Conservation (phyloP, 192 early-diverging fungal species). For the Coemansia aciculifera region DNA sequence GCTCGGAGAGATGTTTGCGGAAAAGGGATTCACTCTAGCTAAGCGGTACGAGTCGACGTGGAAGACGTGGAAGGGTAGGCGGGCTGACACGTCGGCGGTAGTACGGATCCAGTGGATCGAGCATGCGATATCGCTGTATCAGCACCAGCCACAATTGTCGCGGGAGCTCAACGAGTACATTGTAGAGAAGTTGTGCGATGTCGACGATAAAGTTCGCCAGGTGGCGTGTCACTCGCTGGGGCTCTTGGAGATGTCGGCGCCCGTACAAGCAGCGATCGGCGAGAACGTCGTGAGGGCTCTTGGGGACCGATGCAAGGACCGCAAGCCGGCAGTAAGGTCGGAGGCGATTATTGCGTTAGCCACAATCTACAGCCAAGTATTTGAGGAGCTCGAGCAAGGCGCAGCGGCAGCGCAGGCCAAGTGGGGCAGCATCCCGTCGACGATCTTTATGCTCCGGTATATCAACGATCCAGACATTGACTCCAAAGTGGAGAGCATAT, state of each 20-base stretch:
- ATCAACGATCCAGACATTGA: slow-evolving; percentile 78
- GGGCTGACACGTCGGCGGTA: slow-evolving; percentile 64
- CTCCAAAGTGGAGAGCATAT: slow-evolving; percentile 54
- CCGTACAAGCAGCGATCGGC: slow-evolving; percentile 57
- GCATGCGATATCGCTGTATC: slow-evolving; percentile 61
- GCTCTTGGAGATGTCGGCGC: slow-evolving; percentile 63
- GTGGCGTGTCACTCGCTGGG: slow-evolving; percentile 70
- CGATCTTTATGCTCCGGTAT: slow-evolving; percentile 81
- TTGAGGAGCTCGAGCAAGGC: slow-evolving; percentile 69
- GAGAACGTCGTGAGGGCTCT: slow-evolving; percentile 62
- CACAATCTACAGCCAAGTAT: slow-evolving; percentile 71
- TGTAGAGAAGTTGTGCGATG: slow-evolving; percentile 74
- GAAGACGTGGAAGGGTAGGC: slow-evolving; percentile 84
- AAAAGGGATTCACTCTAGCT: slow-evolving; percentile 68
- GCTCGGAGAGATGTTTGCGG: slow-evolving; percentile 87
- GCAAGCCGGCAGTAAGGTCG: slow-evolving; percentile 70
- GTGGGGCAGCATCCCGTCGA: slow-evolving; percentile 82
- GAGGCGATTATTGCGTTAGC: slow-evolving; percentile 77
- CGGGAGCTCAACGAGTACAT: slow-evolving; percentile 70
- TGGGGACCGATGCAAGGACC: slow-evolving; percentile 85
- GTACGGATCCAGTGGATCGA: slow-evolving; percentile 80
- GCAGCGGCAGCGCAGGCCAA: slow-evolving; percentile 60
- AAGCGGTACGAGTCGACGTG: slow-evolving; percentile 76
- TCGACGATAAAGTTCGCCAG: slow-evolving; percentile 89
- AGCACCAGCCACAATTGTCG: slow-evolving; percentile 69